Evolutionary conservation across 192 early-diverging fungal species (phyloP).

Genomic region (Podochytrium sp.): DNA sequence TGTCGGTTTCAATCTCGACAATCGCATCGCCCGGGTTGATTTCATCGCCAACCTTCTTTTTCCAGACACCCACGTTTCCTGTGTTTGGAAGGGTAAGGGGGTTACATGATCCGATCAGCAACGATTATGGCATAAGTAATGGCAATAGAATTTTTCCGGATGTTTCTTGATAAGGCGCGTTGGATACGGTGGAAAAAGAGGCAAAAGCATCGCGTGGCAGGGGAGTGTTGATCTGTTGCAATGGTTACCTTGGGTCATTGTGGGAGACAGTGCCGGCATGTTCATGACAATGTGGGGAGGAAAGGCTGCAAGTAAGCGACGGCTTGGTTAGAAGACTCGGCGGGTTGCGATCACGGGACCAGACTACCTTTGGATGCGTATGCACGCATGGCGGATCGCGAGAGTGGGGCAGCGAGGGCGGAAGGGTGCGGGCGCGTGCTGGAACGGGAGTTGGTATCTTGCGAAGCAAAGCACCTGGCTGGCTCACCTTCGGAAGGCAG

Average conservation of each 20-base stretch:
- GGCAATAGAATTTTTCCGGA: conserved; percentile 10
- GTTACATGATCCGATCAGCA: not conserved
- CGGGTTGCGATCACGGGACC: not conserved
- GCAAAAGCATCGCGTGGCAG: not conserved
- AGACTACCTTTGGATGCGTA: conserved; percentile 12
- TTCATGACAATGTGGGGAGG: conserved; percentile 83
- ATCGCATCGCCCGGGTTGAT: conserved; percentile 89
- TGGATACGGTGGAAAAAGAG: not conserved
- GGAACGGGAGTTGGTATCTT: not conserved
- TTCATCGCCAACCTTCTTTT: conserved; percentile 92
- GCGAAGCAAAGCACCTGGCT: not conserved
- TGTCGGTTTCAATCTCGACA: conserved; percentile 98
- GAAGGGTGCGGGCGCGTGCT: not conserved
- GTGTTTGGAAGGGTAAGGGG: not conserved
- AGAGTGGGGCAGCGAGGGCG: not conserved
- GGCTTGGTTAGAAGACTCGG: not conserved
- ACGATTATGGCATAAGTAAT: not conserved
- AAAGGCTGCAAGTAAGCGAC: conserved; percentile 40
- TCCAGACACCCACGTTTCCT: conserved; percentile 88
- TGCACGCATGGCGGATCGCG: not conserved
- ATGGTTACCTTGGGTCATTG: conserved; percentile 85
- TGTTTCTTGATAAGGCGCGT: not conserved
- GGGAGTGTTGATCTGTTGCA: not conserved
- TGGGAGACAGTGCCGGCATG: conserved; percentile 99
- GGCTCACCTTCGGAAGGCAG: not conserved